These are phyloP conservation scores for Euphorbia lathyris DNA, from an alignment of 345 rosid species.

Conservation along the genomic window DNA sequence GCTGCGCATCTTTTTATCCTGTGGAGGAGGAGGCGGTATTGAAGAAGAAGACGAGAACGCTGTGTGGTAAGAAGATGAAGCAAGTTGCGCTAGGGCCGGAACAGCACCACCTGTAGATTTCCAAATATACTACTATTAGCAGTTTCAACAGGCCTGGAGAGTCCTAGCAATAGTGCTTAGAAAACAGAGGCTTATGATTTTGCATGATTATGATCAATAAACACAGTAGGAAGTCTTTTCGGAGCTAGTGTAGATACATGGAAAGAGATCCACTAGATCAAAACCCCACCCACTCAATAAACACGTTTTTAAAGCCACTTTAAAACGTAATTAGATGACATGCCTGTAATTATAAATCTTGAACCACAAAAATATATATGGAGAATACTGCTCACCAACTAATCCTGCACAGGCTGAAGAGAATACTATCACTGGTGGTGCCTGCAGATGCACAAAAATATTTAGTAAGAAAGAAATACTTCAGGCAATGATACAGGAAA, in stretches of 20 bases:
- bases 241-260: not conserved
- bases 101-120: conserved; percentile 69
- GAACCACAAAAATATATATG: not conserved
- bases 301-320: not conserved
- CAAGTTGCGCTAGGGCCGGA: conserved; percentile 78
- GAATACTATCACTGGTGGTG: conserved; percentile 90
- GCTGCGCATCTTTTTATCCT: conserved; percentile 53
- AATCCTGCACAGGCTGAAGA: conserved; percentile 90
- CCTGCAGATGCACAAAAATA: conserved; percentile 45
- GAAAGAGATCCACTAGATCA: not conserved
- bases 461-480: not conserved
- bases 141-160: not conserved
- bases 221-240: no score
- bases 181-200: not conserved
- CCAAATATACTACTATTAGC: conserved; percentile 12
- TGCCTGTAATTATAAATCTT: not conserved
- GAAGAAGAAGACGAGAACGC: conserved; percentile 50
- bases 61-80: conserved; percentile 76
- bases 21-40: conserved; percentile 36
- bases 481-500: not conserved
- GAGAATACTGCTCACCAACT: conserved; percentile 49
- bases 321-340: not conserved
- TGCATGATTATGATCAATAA: no score
- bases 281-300: not conserved
- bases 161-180: no score